A percentile compares a stretch with the other conserved stretches of the same genome.
Evolutionary conservation across 352 stramenopile genomes (phyloP).

Genomic region (Phytophthora sp.): DNA sequence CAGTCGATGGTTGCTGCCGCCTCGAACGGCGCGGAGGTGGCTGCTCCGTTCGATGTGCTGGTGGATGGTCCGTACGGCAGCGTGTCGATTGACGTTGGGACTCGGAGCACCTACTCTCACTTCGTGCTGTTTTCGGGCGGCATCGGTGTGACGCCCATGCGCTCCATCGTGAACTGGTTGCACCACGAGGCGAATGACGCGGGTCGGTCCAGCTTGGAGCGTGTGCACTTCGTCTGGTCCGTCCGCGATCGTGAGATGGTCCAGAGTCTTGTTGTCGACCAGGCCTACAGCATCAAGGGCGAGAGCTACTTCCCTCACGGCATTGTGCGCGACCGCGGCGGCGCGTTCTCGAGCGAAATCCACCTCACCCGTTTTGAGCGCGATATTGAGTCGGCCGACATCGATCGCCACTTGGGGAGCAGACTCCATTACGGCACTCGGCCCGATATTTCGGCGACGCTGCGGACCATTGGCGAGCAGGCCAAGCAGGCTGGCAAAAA

Average conservation of each 20-base stretch:
- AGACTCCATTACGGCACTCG: slow-evolving; percentile 32
- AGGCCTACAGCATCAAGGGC: background rate
- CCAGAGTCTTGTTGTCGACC: slow-evolving; percentile 27
- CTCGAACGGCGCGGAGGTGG: background rate
- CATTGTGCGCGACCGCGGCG: background rate
- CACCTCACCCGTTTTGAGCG: slow-evolving; percentile 36
- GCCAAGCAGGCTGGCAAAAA: slow-evolving; percentile 33
- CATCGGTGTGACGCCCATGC: slow-evolving; percentile 56
- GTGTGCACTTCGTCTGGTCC: slow-evolving; percentile 58
- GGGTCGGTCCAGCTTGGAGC: slow-evolving; percentile 27
- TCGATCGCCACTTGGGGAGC: slow-evolving; percentile 27
- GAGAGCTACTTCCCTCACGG: slow-evolving; percentile 31
- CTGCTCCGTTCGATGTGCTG: slow-evolving; percentile 32
- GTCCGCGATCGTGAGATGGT: slow-evolving; percentile 43
- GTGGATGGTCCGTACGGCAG: slow-evolving; percentile 61
- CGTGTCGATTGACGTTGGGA: slow-evolving; percentile 46
- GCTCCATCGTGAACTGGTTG: slow-evolving; percentile 47
- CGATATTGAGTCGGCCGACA: slow-evolving; percentile 28
- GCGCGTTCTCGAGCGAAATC: slow-evolving; percentile 42
- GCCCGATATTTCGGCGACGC: slow-evolving; percentile 24
- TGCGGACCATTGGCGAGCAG: slow-evolving; percentile 39
- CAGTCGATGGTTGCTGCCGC: slow-evolving; percentile 9
- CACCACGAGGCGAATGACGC: slow-evolving; percentile 21
- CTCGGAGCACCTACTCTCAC: slow-evolving; percentile 44
- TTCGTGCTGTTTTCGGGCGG: slow-evolving; percentile 51